Evolutionary conservation across 2,329 filamentous ascomycete genomes (phyloP).

Genomic region (Graphilbum ipis-grandicollis): DNA sequence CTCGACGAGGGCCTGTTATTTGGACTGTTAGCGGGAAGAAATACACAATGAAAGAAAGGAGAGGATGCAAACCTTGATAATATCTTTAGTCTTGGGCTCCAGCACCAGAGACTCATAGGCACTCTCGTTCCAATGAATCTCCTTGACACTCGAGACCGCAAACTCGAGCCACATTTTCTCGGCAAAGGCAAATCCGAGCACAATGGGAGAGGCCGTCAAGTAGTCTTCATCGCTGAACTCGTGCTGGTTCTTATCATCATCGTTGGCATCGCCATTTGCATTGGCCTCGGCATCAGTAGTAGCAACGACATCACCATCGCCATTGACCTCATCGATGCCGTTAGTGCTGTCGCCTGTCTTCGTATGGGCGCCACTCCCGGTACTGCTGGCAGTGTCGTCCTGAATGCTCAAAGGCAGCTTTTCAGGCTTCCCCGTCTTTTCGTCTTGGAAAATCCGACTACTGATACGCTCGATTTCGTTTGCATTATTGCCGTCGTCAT

Average conservation of each 20-base stretch:
- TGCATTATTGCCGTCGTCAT: too few species aligned
- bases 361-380: too few species aligned
- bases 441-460: too few species aligned
- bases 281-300: too few species aligned
- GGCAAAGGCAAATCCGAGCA: slow-evolving; percentile 72
- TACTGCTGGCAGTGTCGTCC: too few species aligned
- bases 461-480: too few species aligned
- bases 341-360: not conserved
- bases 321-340: not conserved
- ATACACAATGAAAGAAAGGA: not conserved
- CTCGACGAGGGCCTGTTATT: slow-evolving; percentile 53
- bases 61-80: slow-evolving; percentile 57
- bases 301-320: slow-evolving; percentile 16
- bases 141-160: slow-evolving; percentile 57
- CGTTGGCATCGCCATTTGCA: slow-evolving; percentile 11
- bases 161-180: slow-evolving; percentile 89
- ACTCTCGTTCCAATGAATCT: slow-evolving; percentile 70
- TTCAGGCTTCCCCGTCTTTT: too few species aligned
- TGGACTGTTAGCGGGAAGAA: not conserved
- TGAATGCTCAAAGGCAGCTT: too few species aligned
- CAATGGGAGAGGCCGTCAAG: slow-evolving; percentile 65
- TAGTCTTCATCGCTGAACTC: slow-evolving; percentile 70
- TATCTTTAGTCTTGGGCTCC: slow-evolving; percentile 38
- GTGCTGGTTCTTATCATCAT: slow-evolving; percentile 15
- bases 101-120: slow-evolving; percentile 74